Base-by-base conservation (phyloP, 805 yeast genomes). In the Yamadazyma kitorensis region DNA sequence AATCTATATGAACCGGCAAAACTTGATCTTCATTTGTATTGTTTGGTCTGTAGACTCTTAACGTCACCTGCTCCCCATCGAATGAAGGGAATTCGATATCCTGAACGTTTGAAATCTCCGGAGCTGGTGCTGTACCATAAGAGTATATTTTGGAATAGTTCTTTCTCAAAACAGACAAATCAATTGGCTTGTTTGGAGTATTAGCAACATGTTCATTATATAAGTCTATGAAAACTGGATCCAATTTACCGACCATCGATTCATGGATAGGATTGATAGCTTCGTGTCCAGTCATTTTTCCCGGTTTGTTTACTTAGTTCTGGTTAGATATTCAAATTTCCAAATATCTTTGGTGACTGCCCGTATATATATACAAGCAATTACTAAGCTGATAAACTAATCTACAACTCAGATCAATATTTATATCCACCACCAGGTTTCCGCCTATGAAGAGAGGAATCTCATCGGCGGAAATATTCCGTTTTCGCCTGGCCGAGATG, bases 91-190 rank as follows among this genome's bases (percentile, higher is more conserved):
- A 52, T 13, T 40, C 33, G 22, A 52, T 42, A 34, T 63, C 68
- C 29, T 44, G 43, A 23, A 42, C 52, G 19, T 49, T 39, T 6
- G 41, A 46, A 42, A 59, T 36, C 20, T 43, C 41, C 21, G 53
- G 48, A 22, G 54, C 40, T 7, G 61, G 54, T 17, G 56, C 48
- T 31, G 59, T 66, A 13, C 70, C 70, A 36, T 36, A 33, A 41
- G 39, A 55, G 10, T 67, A 65, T 40, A 60, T 55, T 18, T 55
- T 58, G 36, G 59, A 58, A n/a, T 63, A 64, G 15, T 59, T 61
- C 16, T 49, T 45, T 30, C 61, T 45, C 33, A 57, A 45, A 3
- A 34, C 36, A 6, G 48, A 49, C 22, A 61, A 43, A 17, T 62
- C 62, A 23, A 44, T 46, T 18, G 58, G 50, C 31, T 55, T 47